Conservation (phyloP, 768 basidiomycete species). For the Pleurotus djamor region DNA sequence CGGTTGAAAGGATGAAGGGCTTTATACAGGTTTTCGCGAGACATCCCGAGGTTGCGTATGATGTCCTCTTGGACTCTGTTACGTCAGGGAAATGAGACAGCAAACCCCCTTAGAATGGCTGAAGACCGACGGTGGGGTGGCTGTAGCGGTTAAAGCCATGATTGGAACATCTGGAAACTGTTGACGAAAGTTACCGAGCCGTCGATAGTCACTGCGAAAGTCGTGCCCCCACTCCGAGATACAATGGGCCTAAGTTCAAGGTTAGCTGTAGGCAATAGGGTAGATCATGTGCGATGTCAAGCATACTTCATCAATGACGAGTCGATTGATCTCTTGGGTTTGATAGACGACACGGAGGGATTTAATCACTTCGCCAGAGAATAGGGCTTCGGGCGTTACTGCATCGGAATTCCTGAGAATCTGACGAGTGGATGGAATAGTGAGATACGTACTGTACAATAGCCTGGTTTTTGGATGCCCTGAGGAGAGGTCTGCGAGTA, state of each 20-base stretch:
- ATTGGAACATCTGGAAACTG: slow-evolving; percentile 71
- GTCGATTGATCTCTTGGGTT: slow-evolving; percentile 60
- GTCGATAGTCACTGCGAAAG: slow-evolving; percentile 73
- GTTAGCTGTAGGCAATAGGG: neutral
- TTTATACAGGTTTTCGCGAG: slow-evolving; percentile 49
- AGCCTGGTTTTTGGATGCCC: slow-evolving; percentile 58
- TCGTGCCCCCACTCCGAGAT: slow-evolving; percentile 92
- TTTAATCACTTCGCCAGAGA: slow-evolving; percentile 47
- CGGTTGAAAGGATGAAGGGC: slow-evolving; percentile 83
- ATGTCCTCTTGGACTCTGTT: slow-evolving; percentile 75
- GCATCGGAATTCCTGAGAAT: neutral
- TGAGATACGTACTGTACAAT: slow-evolving; percentile 60
- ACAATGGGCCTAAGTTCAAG: slow-evolving; percentile 62
- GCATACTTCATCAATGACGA: slow-evolving; percentile 80
- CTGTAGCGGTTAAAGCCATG: slow-evolving; percentile 87
- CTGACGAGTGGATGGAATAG: neutral
- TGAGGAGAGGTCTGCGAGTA: slow-evolving; percentile 57
- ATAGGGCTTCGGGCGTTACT: slow-evolving; percentile 81
- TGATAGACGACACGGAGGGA: slow-evolving; percentile 49
- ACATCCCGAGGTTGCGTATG: slow-evolving; percentile 61
- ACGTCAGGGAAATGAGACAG: neutral
- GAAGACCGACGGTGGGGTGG: slow-evolving; percentile 58
- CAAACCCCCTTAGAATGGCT: neutral
- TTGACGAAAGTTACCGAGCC: slow-evolving; percentile 67
- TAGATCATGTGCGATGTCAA: slow-evolving; percentile 3